Evolutionary conservation across 2,329 filamentous ascomycete genomes (phyloP).

Genomic region (Aspergillus alliaceus): DNA sequence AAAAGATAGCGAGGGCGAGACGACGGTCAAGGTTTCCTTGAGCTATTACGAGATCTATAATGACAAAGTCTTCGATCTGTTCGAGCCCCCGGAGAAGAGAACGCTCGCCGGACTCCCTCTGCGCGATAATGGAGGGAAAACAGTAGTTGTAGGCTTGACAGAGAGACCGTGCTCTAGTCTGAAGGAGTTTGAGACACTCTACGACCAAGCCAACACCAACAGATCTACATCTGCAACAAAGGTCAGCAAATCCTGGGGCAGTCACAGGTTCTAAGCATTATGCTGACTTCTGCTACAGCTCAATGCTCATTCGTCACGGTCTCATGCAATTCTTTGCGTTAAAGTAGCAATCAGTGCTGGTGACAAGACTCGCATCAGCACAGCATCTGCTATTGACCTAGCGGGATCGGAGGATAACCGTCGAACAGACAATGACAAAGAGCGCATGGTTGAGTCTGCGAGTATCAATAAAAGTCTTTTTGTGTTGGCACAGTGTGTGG

Average conservation of each 20-base stretch:
- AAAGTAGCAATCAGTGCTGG: slow-evolving; percentile 77
- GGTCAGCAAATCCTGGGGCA: slow-evolving; percentile 32
- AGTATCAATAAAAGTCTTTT: slow-evolving; percentile 98
- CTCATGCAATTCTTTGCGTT: slow-evolving; percentile 87
- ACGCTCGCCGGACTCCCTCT: slow-evolving; percentile 77
- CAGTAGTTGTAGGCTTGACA: slow-evolving; percentile 79
- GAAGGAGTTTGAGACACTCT: slow-evolving; percentile 86
- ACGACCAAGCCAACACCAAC: slow-evolving; percentile 90
- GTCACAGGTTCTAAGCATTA: neutral
- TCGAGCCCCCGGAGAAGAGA: slow-evolving; percentile 84
- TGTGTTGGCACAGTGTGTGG: slow-evolving; percentile 90
- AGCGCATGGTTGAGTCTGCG: slow-evolving; percentile 88
- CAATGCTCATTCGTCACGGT: slow-evolving; percentile 86
- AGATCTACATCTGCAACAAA: slow-evolving; percentile 87
- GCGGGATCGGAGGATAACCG: slow-evolving; percentile 95
- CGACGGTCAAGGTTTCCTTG: slow-evolving; percentile 70
- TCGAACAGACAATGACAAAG: slow-evolving; percentile 88
- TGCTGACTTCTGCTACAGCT: slow-evolving; percentile 48
- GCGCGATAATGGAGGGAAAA: slow-evolving; percentile 82
- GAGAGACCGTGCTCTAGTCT: slow-evolving; percentile 79
- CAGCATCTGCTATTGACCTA: slow-evolving; percentile 88
- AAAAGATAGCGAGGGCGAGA: slow-evolving; percentile 72
- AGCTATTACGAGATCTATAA: slow-evolving; percentile 98
- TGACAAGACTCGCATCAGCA: slow-evolving; percentile 70
- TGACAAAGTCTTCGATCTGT: slow-evolving; percentile 89